Evolutionary conservation across 805 yeast genomes (phyloP).

Genomic region (Pichia nanzhaoensis): DNA sequence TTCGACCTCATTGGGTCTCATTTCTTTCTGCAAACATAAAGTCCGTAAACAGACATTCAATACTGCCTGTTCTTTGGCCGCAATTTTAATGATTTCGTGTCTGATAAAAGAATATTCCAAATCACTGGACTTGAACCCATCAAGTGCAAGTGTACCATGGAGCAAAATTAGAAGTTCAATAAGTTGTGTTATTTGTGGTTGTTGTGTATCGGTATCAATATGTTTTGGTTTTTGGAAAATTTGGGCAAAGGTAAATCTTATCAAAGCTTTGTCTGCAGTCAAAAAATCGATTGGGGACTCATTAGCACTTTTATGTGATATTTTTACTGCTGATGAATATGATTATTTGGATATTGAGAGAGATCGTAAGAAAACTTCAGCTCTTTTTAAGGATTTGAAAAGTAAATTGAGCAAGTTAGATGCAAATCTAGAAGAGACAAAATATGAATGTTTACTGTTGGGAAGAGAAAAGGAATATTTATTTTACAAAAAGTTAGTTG

Average conservation of each 20-base stretch:
- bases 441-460: slow-evolving; percentile 46
- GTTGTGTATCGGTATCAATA: slow-evolving; percentile 46
- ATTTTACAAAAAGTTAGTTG: slow-evolving; percentile 40
- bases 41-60: slow-evolving; percentile 64
- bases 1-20: slow-evolving; percentile 52
- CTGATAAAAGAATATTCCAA: slow-evolving; percentile 57
- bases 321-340: slow-evolving; percentile 43
- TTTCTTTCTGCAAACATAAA: slow-evolving; percentile 64
- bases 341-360: not conserved
- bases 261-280: slow-evolving; percentile 19
- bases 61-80: slow-evolving; percentile 74
- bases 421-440: slow-evolving; percentile 47
- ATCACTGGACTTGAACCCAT: slow-evolving; percentile 43
- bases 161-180: slow-evolving; percentile 47
- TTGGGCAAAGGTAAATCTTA: slow-evolving; percentile 8
- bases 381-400: slow-evolving; percentile 34
- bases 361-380: slow-evolving; percentile 14
- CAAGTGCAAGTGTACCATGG: slow-evolving; percentile 44
- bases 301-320: slow-evolving; percentile 32
- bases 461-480: slow-evolving; percentile 54
- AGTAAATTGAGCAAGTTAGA: slow-evolving; percentile 35
- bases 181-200: slow-evolving; percentile 54
- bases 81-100: slow-evolving; percentile 63
- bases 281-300: slow-evolving; percentile 41
- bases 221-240: slow-evolving; percentile 51